phyloP scores from a whole-genome alignment of 2,329 filamentous ascomycete species.

The Botrytis cinerea region DNA sequence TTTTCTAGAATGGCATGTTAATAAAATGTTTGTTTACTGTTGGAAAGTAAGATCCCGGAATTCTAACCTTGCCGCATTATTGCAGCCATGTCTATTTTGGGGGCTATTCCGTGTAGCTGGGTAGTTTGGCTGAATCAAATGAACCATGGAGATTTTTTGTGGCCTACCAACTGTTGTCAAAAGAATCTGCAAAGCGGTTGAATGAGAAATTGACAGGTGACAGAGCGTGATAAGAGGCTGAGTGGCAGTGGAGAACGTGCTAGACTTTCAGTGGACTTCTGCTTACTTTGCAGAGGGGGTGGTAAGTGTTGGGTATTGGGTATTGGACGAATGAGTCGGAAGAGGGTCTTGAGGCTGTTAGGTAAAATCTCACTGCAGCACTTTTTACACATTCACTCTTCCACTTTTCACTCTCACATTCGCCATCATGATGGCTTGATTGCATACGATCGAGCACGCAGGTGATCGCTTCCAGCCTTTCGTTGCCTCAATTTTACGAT shows the following conservation, averaged over 20 bases:
- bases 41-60: background rate
- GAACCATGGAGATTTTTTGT: background rate
- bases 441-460: background rate
- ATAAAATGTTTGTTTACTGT: constrained; percentile 12
- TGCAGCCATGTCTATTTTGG: constrained; percentile 7
- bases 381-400: background rate
- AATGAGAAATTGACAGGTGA: constrained; percentile 1
- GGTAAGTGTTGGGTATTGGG: background rate
- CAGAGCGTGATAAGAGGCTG: constrained; percentile 3
- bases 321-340: background rate
- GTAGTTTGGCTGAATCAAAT: constrained; percentile 2
- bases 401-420: background rate
- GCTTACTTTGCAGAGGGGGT: background rate
- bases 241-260: constrained; percentile 10
- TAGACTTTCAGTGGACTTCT: background rate
- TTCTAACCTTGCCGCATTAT: background rate
- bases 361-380: background rate
- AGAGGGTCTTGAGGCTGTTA: background rate
- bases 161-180: constrained; percentile 10
- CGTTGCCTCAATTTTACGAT: background rate
- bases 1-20: background rate
- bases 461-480: background rate
- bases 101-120: constrained; percentile 3
- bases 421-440: background rate
- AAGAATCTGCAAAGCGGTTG: constrained; percentile 7